Evolutionary conservation across 139 green algal species (phyloP), one percentile per base, ranked within the genome.

Genomic region (Volvox africanus): DNA sequence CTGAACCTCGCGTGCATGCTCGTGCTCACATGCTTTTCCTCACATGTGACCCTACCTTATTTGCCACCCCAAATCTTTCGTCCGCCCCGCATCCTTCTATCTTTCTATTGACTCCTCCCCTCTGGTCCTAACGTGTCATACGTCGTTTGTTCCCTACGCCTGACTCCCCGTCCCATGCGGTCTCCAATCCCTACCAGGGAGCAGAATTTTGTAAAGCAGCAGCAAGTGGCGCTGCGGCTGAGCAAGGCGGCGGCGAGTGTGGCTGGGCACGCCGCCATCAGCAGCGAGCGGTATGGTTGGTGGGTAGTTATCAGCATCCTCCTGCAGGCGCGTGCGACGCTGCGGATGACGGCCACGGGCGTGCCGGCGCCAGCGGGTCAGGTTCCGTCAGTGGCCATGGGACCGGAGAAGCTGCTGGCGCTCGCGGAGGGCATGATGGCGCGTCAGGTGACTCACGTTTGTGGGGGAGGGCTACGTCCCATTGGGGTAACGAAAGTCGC

Each of bases 181-280:
- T 55, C 5, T 9, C 44, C 44, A 55, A 55, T 9, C 44, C 5
- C 44, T 55, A 55, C 91, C 93, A 98, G 95, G 92, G 92, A 96
- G 28, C 87, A 81, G 44, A 89, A 93, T 33, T 96, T 95, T 71
- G 92, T 95, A 20, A 95, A 95, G 89, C 96, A 97, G 93, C 96
- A 98, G 95, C 96, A 97, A 92, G 81, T 95, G 44, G 96, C 96
- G 1, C 93, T 97, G 82, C 93, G 93, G 83, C 93, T 98, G 33
- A 91, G 93, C 86, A 97, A 97, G 92, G 82, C 81, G 17, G 77
- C 36, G 28, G 13, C 30, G 37, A 18, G 75, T 16, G 33, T 28
- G 22, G 61, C 18, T n/a, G 75, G 36, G 35, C 79, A 24, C 69
- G 17, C 61, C 22, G 62, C 26, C 19, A 37, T 87, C 6, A 68